A percentile compares a stretch with the other conserved stretches of the same genome.
These are phyloP conservation scores for Sporothrix sp. DNA, from an alignment of 2,329 filamentous ascomycete genomes.

Conservation along the genomic window DNA sequence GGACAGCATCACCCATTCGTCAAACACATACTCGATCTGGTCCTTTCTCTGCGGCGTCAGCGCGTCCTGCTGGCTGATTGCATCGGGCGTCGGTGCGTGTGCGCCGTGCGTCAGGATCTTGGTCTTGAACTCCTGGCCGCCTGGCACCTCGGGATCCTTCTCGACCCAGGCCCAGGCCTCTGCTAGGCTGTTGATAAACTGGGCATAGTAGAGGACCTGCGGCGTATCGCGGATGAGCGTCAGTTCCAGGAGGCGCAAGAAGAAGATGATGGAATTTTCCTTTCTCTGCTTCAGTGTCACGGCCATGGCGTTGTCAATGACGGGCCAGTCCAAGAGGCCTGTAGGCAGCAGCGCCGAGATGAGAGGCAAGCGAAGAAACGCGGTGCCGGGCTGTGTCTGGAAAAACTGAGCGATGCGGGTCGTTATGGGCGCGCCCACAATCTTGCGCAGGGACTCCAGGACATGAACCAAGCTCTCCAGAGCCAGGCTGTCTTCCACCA, in stretches of 20 bases:
- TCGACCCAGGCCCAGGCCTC: constrained; percentile 72
- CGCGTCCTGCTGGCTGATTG: constrained; percentile 31
- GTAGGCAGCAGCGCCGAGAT: constrained; percentile 48
- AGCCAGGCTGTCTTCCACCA: constrained; percentile 41
- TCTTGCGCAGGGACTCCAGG: constrained; percentile 50
- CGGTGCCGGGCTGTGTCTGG: constrained; percentile 44
- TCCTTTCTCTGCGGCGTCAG: constrained; percentile 55
- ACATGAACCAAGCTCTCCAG: constrained; percentile 55
- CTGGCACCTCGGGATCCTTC: constrained; percentile 55
- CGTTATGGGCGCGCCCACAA: constrained; percentile 44
- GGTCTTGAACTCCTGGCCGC: constrained; percentile 62
- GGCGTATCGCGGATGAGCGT: constrained; percentile 70
- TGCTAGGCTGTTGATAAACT: constrained; percentile 76
- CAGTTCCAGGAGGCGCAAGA: constrained; percentile 70
- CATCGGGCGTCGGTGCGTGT: constrained; percentile 34
- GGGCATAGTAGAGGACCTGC: constrained; percentile 68
- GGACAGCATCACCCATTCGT: constrained; percentile 82
- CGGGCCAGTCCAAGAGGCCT: constrained; percentile 52
- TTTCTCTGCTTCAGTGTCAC: constrained; percentile 64
- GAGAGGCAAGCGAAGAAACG: constrained; percentile 48
- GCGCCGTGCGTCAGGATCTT: constrained; percentile 40
- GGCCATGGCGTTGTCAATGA: constrained; percentile 62
- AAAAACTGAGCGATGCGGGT: constrained; percentile 47
- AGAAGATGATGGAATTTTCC: constrained; percentile 62
- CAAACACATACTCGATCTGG: constrained; percentile 89